phyloP scores from a whole-genome alignment of 2,329 filamentous ascomycete genomes.

The Botrytis elliptica region DNA sequence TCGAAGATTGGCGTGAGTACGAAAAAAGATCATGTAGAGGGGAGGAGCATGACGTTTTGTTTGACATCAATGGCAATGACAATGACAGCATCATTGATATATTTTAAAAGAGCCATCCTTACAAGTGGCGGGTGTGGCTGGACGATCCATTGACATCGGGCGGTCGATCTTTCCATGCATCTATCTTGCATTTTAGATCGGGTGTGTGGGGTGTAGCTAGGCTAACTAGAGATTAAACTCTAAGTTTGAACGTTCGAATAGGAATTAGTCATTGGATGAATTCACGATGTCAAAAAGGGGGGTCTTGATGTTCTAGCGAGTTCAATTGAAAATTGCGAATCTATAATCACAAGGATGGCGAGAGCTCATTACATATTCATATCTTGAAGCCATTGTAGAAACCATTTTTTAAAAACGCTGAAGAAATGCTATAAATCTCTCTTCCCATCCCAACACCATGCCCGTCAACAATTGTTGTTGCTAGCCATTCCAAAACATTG shows the following conservation, averaged over 20 bases:
- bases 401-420: slow-evolving; percentile 2
- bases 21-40: neutral
- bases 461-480: neutral
- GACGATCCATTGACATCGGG: slow-evolving; percentile 6
- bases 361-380: slow-evolving; percentile 17
- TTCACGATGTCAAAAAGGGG: neutral
- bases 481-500: slow-evolving; percentile 5
- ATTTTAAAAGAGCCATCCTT: neutral
- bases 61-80: slow-evolving; percentile 11
- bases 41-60: neutral
- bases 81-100: slow-evolving; percentile 20
- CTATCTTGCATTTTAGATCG: slow-evolving; percentile 4
- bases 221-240: neutral
- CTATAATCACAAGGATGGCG: slow-evolving; percentile 11
- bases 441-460: slow-evolving; percentile 20
- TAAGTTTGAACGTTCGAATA: neutral
- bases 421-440: neutral
- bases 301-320: neutral
- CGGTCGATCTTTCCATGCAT: neutral
- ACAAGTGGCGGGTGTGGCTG: slow-evolving; percentile 21
- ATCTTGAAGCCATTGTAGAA: slow-evolving; percentile 6
- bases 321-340: neutral
- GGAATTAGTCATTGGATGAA: neutral
- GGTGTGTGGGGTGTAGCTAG: neutral
- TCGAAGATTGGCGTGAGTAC: neutral